Evolutionary conservation across 2,329 filamentous ascomycete species (phyloP).

Genomic region (Fusarium sp.): DNA sequence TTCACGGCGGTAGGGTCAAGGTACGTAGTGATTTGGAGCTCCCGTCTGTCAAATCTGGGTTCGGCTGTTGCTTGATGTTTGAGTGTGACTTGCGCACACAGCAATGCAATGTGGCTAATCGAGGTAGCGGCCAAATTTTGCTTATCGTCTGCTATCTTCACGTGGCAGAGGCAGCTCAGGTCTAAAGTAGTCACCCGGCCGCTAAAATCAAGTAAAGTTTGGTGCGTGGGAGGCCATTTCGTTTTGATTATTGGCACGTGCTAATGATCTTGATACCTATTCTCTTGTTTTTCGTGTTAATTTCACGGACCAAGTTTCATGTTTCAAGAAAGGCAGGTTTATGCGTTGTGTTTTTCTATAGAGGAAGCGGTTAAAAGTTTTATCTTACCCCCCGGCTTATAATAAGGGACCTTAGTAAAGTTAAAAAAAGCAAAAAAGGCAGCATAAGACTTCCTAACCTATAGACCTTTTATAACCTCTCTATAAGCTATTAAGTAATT

Average conservation of each 20-base stretch:
- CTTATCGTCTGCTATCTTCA: slow-evolving; percentile 44
- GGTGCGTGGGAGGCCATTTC: slow-evolving; percentile 18
- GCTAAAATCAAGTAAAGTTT: slow-evolving; percentile 23
- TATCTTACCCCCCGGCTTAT: too few species aligned
- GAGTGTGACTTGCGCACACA: slow-evolving; percentile 36
- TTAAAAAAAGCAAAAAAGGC: too few species aligned
- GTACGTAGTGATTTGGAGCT: slow-evolving; percentile 26
- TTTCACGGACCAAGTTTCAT: slow-evolving; percentile 18
- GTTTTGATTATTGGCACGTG: slow-evolving; percentile 30
- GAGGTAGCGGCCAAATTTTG: slow-evolving; percentile 40
- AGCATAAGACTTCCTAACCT: too few species aligned
- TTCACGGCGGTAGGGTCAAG: slow-evolving; percentile 9
- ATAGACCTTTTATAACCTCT: too few species aligned
- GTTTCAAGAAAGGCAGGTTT: slow-evolving; percentile 15
- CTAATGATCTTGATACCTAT: not conserved
- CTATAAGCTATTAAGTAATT: too few species aligned
- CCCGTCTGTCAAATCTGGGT: not conserved
- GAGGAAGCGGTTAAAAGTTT: too few species aligned
- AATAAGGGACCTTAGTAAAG: too few species aligned
- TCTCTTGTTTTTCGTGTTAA: not conserved
- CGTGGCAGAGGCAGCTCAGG: slow-evolving; percentile 23
- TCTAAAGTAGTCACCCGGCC: not conserved
- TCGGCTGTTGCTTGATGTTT: slow-evolving; percentile 33
- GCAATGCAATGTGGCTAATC: slow-evolving; percentile 44
- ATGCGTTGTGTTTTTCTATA: not conserved